Evolutionary conservation across 768 basidiomycete species (phyloP), one percentile per base, ranked within the genome.

Genomic region (Cyclocybe cylindracea): DNA sequence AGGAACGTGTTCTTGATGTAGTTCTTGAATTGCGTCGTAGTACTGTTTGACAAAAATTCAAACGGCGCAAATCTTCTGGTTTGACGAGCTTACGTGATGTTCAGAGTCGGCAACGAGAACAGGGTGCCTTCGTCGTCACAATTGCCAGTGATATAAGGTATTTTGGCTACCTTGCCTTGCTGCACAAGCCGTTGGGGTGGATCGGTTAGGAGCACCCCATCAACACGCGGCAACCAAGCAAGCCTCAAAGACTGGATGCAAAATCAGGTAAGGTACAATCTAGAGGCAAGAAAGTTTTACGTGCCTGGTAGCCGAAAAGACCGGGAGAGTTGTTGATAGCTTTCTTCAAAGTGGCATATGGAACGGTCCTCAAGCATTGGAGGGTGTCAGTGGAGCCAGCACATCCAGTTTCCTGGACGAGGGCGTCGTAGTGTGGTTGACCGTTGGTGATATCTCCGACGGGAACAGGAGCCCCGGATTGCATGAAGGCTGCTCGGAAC

Each of bases 401-500:
- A 51, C 66, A 70, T 11, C 67, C 67, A 5, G 66, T 69, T 19
- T 61, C 51, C 3, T 50, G 11, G 4, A 79, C 78, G 16, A 80
- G 60, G 8, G 54, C 57, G 54, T 81, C 78, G 60, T 79, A 80
- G 47, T 73, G 70, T 10, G 59, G 53, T 53, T 81, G 78, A 2
- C 78, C 78, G 37, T 74, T 61, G 34, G 64, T 71, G 36, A 76
- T 68, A 39, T 71, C 68, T 7, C 76, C 74, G 7, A 75, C 67
- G 4, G 78, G 77, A 36, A 77, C 63, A 2, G 78, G 74, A 1
- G 72, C 70, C 0, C 79, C 79, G 24, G 58, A 51, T 40, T 61
- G 63, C 80, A 82, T 80, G 60, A 80, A 72, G 1, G 66, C 79
- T 1, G 67, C 79, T 1, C 76, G 74, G 69, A 79, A 83, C 3